Percentiles rank a stretch among this genome's conserved stretches.
Conservation (phyloP, 2,329 filamentous ascomycete genomes). For the Lasiodiplodia sp. region DNA sequence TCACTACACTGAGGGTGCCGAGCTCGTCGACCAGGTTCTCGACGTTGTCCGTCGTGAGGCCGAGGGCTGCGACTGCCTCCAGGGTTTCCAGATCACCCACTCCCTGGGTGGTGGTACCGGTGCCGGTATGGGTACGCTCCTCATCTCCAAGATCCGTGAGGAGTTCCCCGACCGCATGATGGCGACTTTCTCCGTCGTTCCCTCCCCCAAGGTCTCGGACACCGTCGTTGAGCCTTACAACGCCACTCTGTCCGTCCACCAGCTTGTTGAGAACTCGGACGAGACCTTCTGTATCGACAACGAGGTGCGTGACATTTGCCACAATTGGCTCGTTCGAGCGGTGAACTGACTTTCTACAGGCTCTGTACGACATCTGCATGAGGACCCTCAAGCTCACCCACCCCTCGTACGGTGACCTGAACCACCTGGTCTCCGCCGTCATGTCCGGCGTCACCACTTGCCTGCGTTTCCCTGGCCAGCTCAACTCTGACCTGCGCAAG, state of each 20-base stretch:
- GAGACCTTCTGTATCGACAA: conserved; percentile 99
- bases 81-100: conserved; percentile 99
- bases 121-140: conserved; percentile 99
- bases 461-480: conserved; percentile 98
- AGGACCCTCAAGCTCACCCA: conserved; percentile 98
- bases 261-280: conserved; percentile 99
- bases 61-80: conserved; percentile 98
- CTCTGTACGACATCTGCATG: conserved; percentile 99
- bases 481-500: conserved; percentile 99
- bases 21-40: conserved; percentile 97
- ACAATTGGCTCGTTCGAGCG: conserved; percentile 25
- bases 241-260: conserved; percentile 97
- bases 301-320: conserved; percentile 65
- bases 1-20: conserved; percentile 99
- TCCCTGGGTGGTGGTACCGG: conserved; percentile 99
- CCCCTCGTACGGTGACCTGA: conserved; percentile 98
- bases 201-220: conserved; percentile 99
- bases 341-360: conserved; percentile 53
- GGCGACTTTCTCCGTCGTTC: conserved; percentile 99
- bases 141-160: conserved; percentile 99
- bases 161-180: conserved; percentile 99
- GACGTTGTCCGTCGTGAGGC: conserved; percentile 99
- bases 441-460: conserved; percentile 99
- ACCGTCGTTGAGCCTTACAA: conserved; percentile 99
- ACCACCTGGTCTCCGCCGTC: conserved; percentile 99